Percentiles rank a stretch among this genome's conserved stretches.
Conservation (phyloP, 306 rosid genomes). For the Vicia villosa region DNA sequence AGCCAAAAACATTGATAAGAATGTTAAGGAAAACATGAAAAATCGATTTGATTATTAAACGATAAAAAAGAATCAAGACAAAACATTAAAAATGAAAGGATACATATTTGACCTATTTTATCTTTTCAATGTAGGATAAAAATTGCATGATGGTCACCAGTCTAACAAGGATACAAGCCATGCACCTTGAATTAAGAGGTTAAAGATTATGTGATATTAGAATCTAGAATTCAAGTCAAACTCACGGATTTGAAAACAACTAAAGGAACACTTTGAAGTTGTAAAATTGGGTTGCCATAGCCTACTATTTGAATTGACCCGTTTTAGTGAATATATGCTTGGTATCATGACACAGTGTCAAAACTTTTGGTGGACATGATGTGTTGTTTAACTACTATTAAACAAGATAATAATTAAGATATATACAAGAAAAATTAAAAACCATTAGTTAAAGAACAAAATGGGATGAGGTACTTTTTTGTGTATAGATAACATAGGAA, state of each 20-base stretch:
- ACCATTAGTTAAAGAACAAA: conserved; percentile 41
- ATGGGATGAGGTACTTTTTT: conserved; percentile 37
- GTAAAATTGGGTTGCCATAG: conserved; percentile 23
- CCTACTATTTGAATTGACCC: conserved; percentile 34
- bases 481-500: conserved; percentile 44
- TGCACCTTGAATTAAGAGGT: neutral
- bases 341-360: conserved; percentile 32
- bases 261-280: conserved; percentile 25
- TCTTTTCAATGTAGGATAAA: neutral
- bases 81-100: too few relatives aligned
- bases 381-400: conserved; percentile 41
- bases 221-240: conserved; percentile 32
- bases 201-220: neutral
- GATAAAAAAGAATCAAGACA: too few relatives aligned
- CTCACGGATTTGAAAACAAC: conserved; percentile 10
- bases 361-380: conserved; percentile 47
- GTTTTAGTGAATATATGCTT: conserved; percentile 25
- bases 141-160: neutral
- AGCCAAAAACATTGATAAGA: too few relatives aligned
- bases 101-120: too few relatives aligned
- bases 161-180: neutral
- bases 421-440: conserved; percentile 35
- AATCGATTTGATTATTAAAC: too few relatives aligned
- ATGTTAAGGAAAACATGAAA: too few relatives aligned
- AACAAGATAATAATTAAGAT: conserved; percentile 37